Evolutionary conservation across 306 rosid species (phyloP).

Genomic region (Cicer chorassanicum): DNA sequence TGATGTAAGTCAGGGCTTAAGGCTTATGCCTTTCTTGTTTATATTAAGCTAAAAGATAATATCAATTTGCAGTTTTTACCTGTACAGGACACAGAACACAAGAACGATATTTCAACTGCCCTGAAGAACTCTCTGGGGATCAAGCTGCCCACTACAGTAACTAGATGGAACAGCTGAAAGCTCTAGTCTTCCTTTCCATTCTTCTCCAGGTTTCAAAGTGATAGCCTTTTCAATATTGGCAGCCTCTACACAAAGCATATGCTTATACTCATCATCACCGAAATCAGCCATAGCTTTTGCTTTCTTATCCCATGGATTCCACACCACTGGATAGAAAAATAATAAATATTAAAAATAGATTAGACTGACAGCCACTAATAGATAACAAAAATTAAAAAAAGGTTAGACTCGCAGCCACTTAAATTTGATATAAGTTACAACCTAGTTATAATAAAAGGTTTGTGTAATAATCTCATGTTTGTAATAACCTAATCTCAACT

Average conservation of each 20-base stretch:
- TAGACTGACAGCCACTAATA: neutral
- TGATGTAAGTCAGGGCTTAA: conserved; percentile 15
- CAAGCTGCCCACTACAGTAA: conserved; percentile 96
- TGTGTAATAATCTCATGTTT: neutral
- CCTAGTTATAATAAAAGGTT: conserved; percentile 19
- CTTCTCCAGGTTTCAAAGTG: conserved; percentile 97
- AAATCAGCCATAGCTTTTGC: conserved; percentile 93
- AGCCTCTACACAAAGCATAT: conserved; percentile 94
- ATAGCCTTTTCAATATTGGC: conserved; percentile 82
- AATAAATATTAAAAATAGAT: neutral
- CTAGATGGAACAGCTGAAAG: conserved; percentile 97
- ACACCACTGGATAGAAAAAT: conserved; percentile 70
- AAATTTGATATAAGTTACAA: conserved; percentile 14
- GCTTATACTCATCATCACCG: conserved; percentile 96
- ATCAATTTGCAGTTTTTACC: conserved; percentile 53
- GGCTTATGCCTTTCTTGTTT: neutral
- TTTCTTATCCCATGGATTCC: conserved; percentile 99
- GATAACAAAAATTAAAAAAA: conserved; percentile 12
- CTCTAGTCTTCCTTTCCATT: conserved; percentile 95
- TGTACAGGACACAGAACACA: conserved; percentile 68
- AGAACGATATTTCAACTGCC: conserved; percentile 59
- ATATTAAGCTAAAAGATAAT: neutral
- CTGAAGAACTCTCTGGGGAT: conserved; percentile 84
- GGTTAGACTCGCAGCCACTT: conserved; percentile 2
- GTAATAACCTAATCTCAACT: neutral